Base-by-base conservation (phyloP, 1,139 yeast genomes). In the Eremothecium gossypii region DNA sequence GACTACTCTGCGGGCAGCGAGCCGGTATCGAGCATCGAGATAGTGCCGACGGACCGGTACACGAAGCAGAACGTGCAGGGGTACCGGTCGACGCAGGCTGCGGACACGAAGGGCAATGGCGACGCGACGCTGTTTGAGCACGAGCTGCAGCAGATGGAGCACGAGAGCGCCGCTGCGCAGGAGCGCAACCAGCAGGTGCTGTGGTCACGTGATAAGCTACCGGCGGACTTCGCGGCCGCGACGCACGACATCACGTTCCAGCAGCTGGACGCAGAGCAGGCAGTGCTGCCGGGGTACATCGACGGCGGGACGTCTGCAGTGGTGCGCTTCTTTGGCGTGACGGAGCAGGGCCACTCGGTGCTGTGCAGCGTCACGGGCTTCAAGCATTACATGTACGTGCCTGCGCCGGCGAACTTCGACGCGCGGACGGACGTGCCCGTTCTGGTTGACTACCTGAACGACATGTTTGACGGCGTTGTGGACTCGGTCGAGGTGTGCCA, bases 191-290 rank as follows among this genome's bases (percentile, higher is more conserved):
- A 41, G 17, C 40, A 49, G 2, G 51, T 50, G 13, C 57, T 59
- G 37, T 60, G 71, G 63, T 57, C 54, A 7, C 56, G 74, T 12
- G 73, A 91, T 36, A 85, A 77, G 0, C 58, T 75, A 12, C 71
- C 84, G 2, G 50, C 54, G 0, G 68, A 67, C 30, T 77, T 79
- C 50, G 67, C 74, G 46, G 71, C 82, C 0, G 48, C 56, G 0
- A 58, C 63, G 0, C 55, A 63, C 20, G 86, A 83, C 51, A 71
- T 87, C 13, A 68, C 73, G 0, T 91, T 93, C 61, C 98, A 91
- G 62, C 98, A 91, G 57, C 70, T 93, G 53, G 98, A 93, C 63
- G 96, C 95, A 1, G 98, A 91, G 57, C 98, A 91, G 55, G 75
- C 83, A 6, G 59, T 63, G 26, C 64, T 74, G 9, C 72, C 76